Evolutionary conservation across 2,329 filamentous ascomycete species (phyloP), one percentile per base, ranked within the genome.

Genomic region (Arthrobotrys sinensis): DNA sequence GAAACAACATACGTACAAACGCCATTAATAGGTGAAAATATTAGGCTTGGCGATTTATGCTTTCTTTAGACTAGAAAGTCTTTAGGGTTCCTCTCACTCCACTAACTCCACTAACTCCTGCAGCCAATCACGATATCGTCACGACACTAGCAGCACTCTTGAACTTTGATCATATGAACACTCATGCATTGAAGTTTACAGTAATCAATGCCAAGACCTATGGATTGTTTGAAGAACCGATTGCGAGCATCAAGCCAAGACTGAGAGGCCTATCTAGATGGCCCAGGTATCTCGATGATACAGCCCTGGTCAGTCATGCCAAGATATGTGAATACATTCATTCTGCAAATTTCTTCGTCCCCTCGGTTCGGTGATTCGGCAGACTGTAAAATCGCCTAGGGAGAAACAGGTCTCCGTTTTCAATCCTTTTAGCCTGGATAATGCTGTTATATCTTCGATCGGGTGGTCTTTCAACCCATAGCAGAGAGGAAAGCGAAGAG

Each of bases 201-300:
- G 5, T 21, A 40, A n/a, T 12, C 3, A n/a, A 43, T 3, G 55
- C 55, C 36, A 60, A 60, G 55, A 40, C 16, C n/a, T 8, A 21
- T 14, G 3, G 36, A 24, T 28, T 43, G 55, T 60, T 40, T 60
- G 16, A 43, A 43, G 19, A 43, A 28, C 55, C 36, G 55, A 60
- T 60, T 12, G 55, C 34, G 43, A 43, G 34, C 55, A 43, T 60
- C 55, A 7, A 24, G 36, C 55, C 55, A 60, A 60, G 55, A 40
- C 28, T n/a, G 3, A 32, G 16, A 36, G 36, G 14, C 55, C 7
- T 40, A 40, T 28, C 8, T 6, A 21, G 16, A 57, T n/a, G 38
- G 5, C 24, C 21, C 34, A 40, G 1, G 14, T 10, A 11, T 57
- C 8, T 57, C 16, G 16, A 57, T 14, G 4, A 24, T 57, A 19